Percentiles rank a stretch among this genome's conserved stretches.
Conservation (phyloP, 331 rosid species). For the Quercus lobata region DNA sequence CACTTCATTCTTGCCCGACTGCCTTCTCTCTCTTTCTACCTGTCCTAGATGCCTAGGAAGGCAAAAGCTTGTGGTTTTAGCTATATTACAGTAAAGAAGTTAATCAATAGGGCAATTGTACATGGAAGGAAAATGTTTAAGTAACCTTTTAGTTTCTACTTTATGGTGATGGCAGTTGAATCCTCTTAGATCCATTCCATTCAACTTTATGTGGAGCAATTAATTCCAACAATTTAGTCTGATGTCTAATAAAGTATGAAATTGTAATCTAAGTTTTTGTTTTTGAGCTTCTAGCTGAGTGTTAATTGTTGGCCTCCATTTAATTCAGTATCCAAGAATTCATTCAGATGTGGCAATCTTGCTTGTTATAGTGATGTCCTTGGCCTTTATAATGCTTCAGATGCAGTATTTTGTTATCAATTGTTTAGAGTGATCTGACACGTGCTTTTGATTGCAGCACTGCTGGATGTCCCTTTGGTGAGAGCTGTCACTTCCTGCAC, state of each 20-base stretch:
- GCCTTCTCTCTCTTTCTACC: not conserved
- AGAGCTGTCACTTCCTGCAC: slow-evolving; percentile 93
- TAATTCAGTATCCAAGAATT: not conserved
- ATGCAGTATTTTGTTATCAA: not conserved
- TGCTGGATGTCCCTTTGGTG: slow-evolving; percentile 95
- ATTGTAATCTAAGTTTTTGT: not conserved
- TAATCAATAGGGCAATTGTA: not conserved
- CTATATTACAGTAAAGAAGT: not conserved
- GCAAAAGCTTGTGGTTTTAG: too few relatives aligned
- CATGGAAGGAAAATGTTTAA: too few relatives aligned
- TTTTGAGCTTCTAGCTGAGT: not conserved
- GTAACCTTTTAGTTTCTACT: not conserved
- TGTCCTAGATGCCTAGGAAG: not conserved
- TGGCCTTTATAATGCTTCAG: not conserved
- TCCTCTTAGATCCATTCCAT: not conserved
- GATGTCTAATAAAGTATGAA: not conserved
- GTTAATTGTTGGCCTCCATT: not conserved
- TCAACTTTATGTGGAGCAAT: not conserved
- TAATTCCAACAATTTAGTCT: not conserved
- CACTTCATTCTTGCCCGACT: not conserved
- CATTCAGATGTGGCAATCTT: not conserved
- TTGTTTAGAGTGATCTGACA: not conserved
- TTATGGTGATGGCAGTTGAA: not conserved
- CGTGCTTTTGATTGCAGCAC: slow-evolving; percentile 57
- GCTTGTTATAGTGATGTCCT: not conserved